Base-by-base conservation (phyloP, 202 grass and related monocot species). In the Carex arenaria region DNA sequence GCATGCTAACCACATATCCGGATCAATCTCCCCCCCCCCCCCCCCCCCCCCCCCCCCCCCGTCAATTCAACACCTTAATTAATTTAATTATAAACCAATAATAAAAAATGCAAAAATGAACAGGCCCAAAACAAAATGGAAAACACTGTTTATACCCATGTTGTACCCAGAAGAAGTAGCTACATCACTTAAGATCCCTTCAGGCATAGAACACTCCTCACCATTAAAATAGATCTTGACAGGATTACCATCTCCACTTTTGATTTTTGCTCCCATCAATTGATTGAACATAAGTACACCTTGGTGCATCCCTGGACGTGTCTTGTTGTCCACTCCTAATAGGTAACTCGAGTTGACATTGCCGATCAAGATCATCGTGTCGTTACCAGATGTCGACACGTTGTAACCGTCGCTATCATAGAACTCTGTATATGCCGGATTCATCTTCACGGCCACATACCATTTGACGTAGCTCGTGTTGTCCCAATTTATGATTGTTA, bases 401-500 rank as follows among this genome's bases (percentile, higher is more conserved):
- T 97, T 94, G 85, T 92, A 92, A 0, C 88, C 88, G 55, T 92
- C 91, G 1, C 85, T 84, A 30, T 81, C 59, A 9, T 84, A 64
- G 81, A 86, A 97, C 5, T 88, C 86, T 5, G 12, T 36, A 65
- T 85, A 94, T 8, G 83, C 88, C 64, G 79, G 36, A 53, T 77
- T 88, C 83, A 93, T 88, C 47, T 78, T 81, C 11, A 93, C 18
- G 32, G 93, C 86, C 11, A 83, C 28, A 77, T 93, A 97, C 93
- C 93, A 97, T 8, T 93, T 75, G 0, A 38, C 72, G 51, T 93
- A 79, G 72, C 83, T 84, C 0, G 11, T 13, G 38, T 20, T 85
- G 8, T 83, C 85, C 93, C 93, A 97, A 77, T 93, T 97, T 77
- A 97, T 93, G 19, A 97, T 86, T 38, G 93, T 97, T 3, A 93